Evolutionary conservation across 768 basidiomycete genomes (phyloP), one percentile per base, ranked within the genome.

Genomic region (Suillus hirtellus): DNA sequence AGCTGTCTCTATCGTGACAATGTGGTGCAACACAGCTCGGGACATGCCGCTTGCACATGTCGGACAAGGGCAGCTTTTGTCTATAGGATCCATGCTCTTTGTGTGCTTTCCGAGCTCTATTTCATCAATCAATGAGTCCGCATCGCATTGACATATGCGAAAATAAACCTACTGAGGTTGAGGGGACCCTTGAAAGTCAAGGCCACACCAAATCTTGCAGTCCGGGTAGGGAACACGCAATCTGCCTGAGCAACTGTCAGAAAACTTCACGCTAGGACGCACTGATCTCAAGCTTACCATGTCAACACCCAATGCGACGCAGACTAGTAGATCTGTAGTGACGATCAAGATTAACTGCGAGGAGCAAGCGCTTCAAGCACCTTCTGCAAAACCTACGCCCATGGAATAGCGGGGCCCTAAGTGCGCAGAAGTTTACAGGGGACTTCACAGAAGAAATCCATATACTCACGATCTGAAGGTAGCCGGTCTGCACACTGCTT

Each of bases 341-440:
- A 31, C 59, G 21, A 58, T 44, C 38, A 53, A 56, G 34, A 40
- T 35, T 15, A 40, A 7, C 62, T 52, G 21, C 9, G 43, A 54
- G 56, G 55, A 35, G 19, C 34, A 56, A 21, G 43, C 50, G 40
- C 1, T 47, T 60, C 49, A 69, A 65, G 43, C 64, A 92, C 92
- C 92, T 85, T 96, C 94, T 35, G 93, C 93, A 74, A 93, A 95
- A 10, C 94, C 93, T 49, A 96, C 84, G 1, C 93, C 95, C 94
- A 96, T 96, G 4, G 89, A 88, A 77, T 96, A 96, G 67, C 93
- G 84, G 10, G 94, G 93, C 52, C 92, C 92, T 93, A 64, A 60
- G 42, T 14, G 46, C 56, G 58, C 40, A 35, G 55, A 72, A 60
- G 55, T 46, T 49, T 42, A 46, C 21, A 27, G 43, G 40, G 37